Percentiles rank a stretch among this genome's conserved stretches.
These are phyloP conservation scores for Aspergillus brunneoviolaceus DNA, from an alignment of 2,329 filamentous ascomycete species.

Conservation along the genomic window DNA sequence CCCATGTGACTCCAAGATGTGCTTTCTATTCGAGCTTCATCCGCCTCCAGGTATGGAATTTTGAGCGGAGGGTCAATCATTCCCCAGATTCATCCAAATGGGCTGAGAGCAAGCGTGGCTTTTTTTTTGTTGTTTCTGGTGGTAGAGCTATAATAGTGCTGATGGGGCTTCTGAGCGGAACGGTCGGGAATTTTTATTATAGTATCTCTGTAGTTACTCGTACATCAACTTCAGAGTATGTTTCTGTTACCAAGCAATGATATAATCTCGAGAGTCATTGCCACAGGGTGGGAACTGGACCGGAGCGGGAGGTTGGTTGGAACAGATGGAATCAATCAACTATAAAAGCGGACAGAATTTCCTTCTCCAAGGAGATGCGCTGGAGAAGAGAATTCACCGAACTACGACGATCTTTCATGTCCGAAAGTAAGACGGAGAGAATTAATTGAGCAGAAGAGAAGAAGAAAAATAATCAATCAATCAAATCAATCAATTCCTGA, in stretches of 20 bases:
- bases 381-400: too few species aligned
- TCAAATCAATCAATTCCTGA: too few species aligned
- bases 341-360: not conserved
- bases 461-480: not conserved
- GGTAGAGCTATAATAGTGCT: not conserved
- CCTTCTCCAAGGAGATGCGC: not conserved
- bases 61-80: slow-evolving; percentile 22
- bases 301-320: not conserved
- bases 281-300: slow-evolving; percentile 6
- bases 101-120: not conserved
- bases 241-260: slow-evolving; percentile 5
- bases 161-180: not conserved
- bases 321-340: not conserved
- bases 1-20: slow-evolving; percentile 8
- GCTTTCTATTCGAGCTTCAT: slow-evolving; percentile 15
- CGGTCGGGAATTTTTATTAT: not conserved
- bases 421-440: not conserved
- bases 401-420: not conserved
- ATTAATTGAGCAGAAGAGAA: not conserved
- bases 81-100: slow-evolving; percentile 1
- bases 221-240: not conserved
- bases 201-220: not conserved
- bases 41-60: slow-evolving; percentile 15
- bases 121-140: not conserved
- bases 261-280: slow-evolving; percentile 10